Conservation (phyloP, 1,284 basidiomycete genomes). For the Malassezia globosa region DNA sequence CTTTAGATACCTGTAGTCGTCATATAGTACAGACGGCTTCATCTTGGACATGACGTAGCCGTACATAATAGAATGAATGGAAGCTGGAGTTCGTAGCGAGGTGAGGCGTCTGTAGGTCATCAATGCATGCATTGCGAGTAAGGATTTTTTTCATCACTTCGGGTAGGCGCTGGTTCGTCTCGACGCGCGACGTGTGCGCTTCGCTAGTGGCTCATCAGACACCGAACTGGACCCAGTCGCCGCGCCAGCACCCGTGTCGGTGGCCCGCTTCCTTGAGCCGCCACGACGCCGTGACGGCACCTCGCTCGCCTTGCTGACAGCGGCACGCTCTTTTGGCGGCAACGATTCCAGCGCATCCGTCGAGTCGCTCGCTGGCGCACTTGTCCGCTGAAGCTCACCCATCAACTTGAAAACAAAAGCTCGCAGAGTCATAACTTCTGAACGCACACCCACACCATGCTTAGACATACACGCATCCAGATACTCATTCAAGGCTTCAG, state of each 20-base stretch:
- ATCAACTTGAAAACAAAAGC: conserved; percentile 14
- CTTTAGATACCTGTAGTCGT: conserved; percentile 10
- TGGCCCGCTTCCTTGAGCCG: background rate
- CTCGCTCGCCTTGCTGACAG: background rate
- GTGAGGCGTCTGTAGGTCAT: too few species aligned
- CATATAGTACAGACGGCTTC: conserved; percentile 4
- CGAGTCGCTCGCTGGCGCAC: too few species aligned
- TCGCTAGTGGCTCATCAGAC: conserved; percentile 4
- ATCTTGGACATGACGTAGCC: too few species aligned
- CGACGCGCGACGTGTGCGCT: conserved; percentile 11
- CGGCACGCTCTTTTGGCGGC: background rate
- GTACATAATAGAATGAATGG: background rate
- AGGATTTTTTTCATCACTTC: too few species aligned
- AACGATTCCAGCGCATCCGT: background rate
- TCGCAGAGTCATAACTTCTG: background rate
- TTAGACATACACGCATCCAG: background rate
- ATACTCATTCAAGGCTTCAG: conserved; percentile 4
- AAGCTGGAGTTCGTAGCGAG: background rate
- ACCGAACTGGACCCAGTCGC: background rate
- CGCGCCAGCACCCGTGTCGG: background rate
- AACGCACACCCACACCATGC: background rate
- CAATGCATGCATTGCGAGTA: too few species aligned
- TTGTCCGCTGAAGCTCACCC: conserved; percentile 8
- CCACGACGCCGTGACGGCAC: background rate
- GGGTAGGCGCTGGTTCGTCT: background rate